phyloP scores from a whole-genome alignment of 345 rosid species.

The Acer negundo region DNA sequence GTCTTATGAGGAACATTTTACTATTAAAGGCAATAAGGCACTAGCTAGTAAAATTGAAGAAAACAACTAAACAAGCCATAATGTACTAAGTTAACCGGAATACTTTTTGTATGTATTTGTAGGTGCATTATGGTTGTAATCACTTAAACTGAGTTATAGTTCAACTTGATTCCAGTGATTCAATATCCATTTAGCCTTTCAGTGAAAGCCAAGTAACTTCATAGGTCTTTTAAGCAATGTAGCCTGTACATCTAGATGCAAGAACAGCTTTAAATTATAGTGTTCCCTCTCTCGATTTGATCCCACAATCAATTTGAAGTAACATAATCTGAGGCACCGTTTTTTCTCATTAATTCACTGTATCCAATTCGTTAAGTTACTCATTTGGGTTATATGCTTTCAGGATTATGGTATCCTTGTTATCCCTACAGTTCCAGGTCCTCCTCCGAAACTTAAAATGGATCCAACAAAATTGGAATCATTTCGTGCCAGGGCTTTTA shows the following conservation, averaged over 20 bases:
- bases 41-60: neutral
- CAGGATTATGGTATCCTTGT: constrained; percentile 73
- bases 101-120: too few species aligned
- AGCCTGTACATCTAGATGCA: neutral
- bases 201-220: neutral
- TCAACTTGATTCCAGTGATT: neutral
- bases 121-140: neutral
- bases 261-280: neutral
- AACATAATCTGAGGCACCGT: neutral
- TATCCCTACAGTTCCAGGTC: constrained; percentile 81
- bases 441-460: constrained; percentile 71
- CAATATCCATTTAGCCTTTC: neutral
- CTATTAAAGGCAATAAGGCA: neutral
- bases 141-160: neutral
- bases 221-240: neutral
- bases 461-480: constrained; percentile 54
- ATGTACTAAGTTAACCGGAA: neutral
- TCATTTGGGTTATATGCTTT: neutral
- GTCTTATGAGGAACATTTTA: neutral
- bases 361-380: neutral
- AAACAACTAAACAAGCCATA: too few species aligned
- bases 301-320: neutral
- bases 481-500: constrained; percentile 58
- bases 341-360: neutral
- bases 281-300: neutral